A percentile compares a stretch with the other conserved stretches of the same genome.
Evolutionary conservation across 805 yeast genomes (phyloP).

Genomic region (Priceomyces melissophilus): DNA sequence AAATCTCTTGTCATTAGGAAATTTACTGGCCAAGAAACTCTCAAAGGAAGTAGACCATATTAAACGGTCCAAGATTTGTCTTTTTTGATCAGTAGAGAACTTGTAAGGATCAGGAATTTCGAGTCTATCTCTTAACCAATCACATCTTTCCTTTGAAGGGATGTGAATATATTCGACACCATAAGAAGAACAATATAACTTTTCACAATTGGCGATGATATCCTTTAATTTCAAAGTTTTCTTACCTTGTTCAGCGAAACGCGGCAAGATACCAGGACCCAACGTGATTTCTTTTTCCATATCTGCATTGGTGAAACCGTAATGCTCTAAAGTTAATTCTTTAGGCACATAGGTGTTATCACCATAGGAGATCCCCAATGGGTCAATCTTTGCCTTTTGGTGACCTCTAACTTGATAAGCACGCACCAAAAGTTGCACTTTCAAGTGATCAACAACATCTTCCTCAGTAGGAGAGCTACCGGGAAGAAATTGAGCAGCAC

Average conservation of each 20-base stretch:
- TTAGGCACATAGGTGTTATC: conserved; percentile 64
- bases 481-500: conserved; percentile 62
- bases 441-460: conserved; percentile 82
- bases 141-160: conserved; percentile 92
- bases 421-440: conserved; percentile 93
- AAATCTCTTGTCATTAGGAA: conserved; percentile 97
- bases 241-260: conserved; percentile 69
- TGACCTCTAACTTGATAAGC: conserved; percentile 99
- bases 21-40: conserved; percentile 86
- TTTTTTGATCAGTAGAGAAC: conserved; percentile 83
- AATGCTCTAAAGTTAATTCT: conserved; percentile 88
- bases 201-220: conserved; percentile 73
- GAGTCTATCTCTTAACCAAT: conserved; percentile 96
- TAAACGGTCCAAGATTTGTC: conserved; percentile 92
- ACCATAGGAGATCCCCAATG: conserved; percentile 87
- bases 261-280: conserved; percentile 97
- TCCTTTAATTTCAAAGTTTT: conserved; percentile 72
- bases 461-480: conserved; percentile 48
- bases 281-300: conserved; percentile 77
- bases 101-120: conserved; percentile 88
- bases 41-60: conserved; percentile 97
- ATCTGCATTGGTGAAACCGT: conserved; percentile 87
- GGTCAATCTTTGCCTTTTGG: conserved; percentile 91
- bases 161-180: conserved; percentile 97
- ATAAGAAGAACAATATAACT: conserved; percentile 79